These are phyloP conservation scores for Clarireedia hainanense DNA, from an alignment of 2,329 filamentous ascomycete genomes.

Conservation along the genomic window DNA sequence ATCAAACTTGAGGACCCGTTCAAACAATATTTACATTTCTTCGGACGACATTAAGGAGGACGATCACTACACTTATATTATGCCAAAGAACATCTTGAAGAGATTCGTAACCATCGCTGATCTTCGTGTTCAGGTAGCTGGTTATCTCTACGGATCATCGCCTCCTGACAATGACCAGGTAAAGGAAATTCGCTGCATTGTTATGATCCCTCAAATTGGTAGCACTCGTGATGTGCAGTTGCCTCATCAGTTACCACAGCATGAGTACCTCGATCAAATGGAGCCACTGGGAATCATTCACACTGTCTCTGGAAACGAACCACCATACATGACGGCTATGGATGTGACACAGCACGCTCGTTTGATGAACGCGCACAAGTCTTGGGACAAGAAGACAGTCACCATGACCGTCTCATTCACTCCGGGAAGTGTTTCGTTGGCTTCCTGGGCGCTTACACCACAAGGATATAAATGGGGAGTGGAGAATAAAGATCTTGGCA, in stretches of 20 bases:
- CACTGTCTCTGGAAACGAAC: constrained; percentile 88
- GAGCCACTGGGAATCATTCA: constrained; percentile 94
- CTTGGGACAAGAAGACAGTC: constrained; percentile 81
- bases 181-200: constrained; percentile 94
- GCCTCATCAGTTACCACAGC: constrained; percentile 81
- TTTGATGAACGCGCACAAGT: constrained; percentile 73
- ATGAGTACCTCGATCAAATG: constrained; percentile 78
- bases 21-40: constrained; percentile 98
- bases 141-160: constrained; percentile 88
- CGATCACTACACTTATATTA: constrained; percentile 86
- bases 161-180: constrained; percentile 92
- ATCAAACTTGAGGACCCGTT: constrained; percentile 83
- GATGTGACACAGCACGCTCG: constrained; percentile 93
- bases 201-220: constrained; percentile 95
- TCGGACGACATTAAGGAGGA: constrained; percentile 89
- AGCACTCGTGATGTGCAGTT: constrained; percentile 87
- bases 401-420: constrained; percentile 96
- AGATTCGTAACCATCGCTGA: constrained; percentile 97
- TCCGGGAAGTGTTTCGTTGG: constrained; percentile 88
- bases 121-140: constrained; percentile 90
- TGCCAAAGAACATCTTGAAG: constrained; percentile 98
- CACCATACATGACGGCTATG: constrained; percentile 89
- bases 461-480: constrained; percentile 94
- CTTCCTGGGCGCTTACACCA: constrained; percentile 87
- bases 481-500: constrained; percentile 87